Conservation (phyloP, 306 rosid species). For the Trifolium repens region DNA sequence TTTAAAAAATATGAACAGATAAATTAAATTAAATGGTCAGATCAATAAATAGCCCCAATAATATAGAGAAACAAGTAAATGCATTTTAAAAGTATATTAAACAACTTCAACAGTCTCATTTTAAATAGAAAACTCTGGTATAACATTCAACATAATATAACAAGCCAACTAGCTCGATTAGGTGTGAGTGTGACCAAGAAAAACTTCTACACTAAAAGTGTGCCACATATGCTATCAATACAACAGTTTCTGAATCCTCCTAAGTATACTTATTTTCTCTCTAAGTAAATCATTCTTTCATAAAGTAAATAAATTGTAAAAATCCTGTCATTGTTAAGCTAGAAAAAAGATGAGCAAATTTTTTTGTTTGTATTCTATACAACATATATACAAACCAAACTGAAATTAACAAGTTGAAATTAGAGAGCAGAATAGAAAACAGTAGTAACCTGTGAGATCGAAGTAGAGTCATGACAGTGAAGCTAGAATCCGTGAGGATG, state of each 20-base stretch:
- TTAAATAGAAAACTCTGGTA: not conserved
- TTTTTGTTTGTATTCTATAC: not conserved
- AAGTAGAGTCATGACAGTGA: constrained; percentile 92
- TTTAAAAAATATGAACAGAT: constrained; percentile 14
- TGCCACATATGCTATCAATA: constrained; percentile 15
- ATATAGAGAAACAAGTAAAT: constrained; percentile 32
- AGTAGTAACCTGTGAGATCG: constrained; percentile 86
- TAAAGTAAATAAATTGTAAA: not conserved
- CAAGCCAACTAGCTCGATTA: not conserved
- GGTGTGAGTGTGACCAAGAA: constrained; percentile 5
- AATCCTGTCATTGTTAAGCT: not conserved
- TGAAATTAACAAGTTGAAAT: constrained; percentile 21
- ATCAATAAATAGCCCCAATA: constrained; percentile 20
- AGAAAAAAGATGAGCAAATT: constrained; percentile 23
- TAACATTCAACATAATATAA: constrained; percentile 19
- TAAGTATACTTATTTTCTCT: not conserved
- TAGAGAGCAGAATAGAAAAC: constrained; percentile 23
- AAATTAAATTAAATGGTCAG: constrained; percentile 29
- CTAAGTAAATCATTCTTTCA: not conserved
- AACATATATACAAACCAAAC: not conserved
- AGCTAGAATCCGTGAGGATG: constrained; percentile 78
- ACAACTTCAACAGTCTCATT: not conserved
- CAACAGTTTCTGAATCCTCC: not conserved
- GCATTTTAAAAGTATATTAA: constrained; percentile 11
- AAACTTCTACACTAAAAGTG: not conserved